phyloP scores from a whole-genome alignment of 164 flowering plant genomes.

The Saururus chinensis region DNA sequence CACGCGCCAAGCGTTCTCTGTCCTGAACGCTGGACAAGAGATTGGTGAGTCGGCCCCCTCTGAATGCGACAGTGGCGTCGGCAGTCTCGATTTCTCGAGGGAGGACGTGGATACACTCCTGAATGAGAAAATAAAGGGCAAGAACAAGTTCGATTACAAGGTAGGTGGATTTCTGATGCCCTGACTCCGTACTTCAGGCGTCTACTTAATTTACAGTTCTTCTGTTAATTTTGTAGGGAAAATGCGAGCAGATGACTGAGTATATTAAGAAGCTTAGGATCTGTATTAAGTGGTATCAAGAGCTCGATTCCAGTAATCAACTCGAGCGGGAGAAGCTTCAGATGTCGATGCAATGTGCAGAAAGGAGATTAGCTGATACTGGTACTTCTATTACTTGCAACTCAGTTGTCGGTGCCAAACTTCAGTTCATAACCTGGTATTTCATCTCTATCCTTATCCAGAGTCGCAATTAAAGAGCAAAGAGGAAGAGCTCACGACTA shows the following conservation, averaged over 20 bases:
- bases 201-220: neutral
- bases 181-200: neutral
- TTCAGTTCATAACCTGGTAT: neutral
- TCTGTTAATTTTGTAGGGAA: constrained; percentile 34
- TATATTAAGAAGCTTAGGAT: constrained; percentile 51
- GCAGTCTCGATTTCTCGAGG: constrained; percentile 48
- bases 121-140: constrained; percentile 61
- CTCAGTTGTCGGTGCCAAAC: neutral
- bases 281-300: constrained; percentile 73
- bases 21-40: constrained; percentile 54
- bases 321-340: constrained; percentile 46
- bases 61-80: constrained; percentile 26
- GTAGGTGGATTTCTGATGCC: constrained; percentile 7
- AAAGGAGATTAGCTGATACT: constrained; percentile 34
- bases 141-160: constrained; percentile 70
- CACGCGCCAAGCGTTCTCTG: constrained; percentile 45
- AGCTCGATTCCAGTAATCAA: constrained; percentile 31
- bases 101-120: constrained; percentile 77
- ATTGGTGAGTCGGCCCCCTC: constrained; percentile 34
- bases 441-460: constrained; percentile 6
- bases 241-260: constrained; percentile 55
- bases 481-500: constrained; percentile 49
- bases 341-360: constrained; percentile 23
- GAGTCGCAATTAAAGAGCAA: constrained; percentile 42
- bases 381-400: constrained; percentile 22